These are phyloP conservation scores for Fagus sylvatica DNA, from an alignment of 306 rosid species.

Conservation along the genomic window DNA sequence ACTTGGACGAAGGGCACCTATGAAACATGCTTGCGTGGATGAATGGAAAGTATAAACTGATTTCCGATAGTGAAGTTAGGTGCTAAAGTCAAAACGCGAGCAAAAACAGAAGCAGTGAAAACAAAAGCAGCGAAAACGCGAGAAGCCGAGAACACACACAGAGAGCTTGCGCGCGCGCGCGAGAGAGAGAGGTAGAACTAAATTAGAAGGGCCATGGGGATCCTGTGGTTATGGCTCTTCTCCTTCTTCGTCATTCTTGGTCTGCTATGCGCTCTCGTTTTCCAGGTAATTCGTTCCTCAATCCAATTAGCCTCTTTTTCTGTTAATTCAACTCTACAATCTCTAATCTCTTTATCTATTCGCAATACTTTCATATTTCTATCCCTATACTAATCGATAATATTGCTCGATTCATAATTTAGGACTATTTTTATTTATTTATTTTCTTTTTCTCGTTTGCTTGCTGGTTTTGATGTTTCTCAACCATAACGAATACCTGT, in stretches of 20 bases:
- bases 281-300: slow-evolving; percentile 46
- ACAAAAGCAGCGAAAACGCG: too few species aligned
- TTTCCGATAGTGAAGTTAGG: too few species aligned
- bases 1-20: too few species aligned
- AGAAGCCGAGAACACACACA: not conserved
- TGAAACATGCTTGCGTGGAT: too few species aligned
- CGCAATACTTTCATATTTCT: not conserved
- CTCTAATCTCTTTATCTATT: not conserved
- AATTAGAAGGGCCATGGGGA: slow-evolving; percentile 45
- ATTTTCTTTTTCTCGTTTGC: not conserved
- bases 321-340: not conserved
- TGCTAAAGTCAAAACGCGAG: too few species aligned
- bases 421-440: not conserved
- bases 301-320: not conserved
- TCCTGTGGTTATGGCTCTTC: slow-evolving; percentile 59
- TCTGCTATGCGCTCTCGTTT: slow-evolving; percentile 57
- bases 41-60: too few species aligned
- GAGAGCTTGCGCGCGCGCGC: not conserved
- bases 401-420: slow-evolving; percentile 6
- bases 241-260: slow-evolving; percentile 58
- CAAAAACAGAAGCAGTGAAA: too few species aligned
- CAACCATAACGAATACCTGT: not conserved
- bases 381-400: not conserved
- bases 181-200: not conserved
- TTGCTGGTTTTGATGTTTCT: not conserved